A percentile compares a stretch with the other conserved stretches of the same genome.
Conservation (phyloP, 2,329 filamentous ascomycete genomes). For the Aplosporella prunicola region DNA sequence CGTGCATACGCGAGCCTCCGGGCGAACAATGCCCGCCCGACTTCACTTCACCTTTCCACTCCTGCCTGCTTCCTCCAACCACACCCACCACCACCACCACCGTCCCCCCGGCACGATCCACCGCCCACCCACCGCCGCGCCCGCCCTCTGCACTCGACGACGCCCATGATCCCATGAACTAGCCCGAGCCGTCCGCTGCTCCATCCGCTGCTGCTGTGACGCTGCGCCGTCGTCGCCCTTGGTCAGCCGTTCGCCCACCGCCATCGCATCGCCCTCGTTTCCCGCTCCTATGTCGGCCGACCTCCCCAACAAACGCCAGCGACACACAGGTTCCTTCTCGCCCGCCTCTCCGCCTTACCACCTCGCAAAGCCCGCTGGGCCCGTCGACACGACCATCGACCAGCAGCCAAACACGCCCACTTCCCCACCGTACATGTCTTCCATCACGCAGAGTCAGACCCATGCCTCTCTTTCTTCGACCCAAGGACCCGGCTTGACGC, state of each 20-base stretch:
- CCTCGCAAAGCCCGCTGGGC: conserved; percentile 26
- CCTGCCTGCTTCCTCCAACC: not conserved
- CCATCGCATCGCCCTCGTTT: conserved; percentile 4
- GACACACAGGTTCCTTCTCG: conserved; percentile 35
- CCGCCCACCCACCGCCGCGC: not conserved
- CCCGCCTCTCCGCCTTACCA: conserved; percentile 36
- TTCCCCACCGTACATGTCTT: conserved; percentile 39
- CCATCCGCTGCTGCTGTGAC: conserved; percentile 13
- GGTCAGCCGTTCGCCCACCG: not conserved
- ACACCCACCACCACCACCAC: conserved; percentile 3
- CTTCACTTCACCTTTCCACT: not conserved
- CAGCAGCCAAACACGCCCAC: conserved; percentile 39
- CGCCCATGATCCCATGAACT: conserved; percentile 5
- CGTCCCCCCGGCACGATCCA: not conserved
- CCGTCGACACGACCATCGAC: conserved; percentile 31
- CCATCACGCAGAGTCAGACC: conserved; percentile 29
- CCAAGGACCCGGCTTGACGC: conserved; percentile 26
- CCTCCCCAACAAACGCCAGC: conserved; percentile 25
- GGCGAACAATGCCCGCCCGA: not conserved
- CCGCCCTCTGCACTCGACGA: not conserved
- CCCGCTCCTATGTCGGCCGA: conserved; percentile 15
- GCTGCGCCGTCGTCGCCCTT: conserved; percentile 12
- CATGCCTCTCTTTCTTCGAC: conserved; percentile 17
- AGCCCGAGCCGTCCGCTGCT: conserved; percentile 2
- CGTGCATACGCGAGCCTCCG: not conserved